Base-by-base conservation (phyloP, 176 grass and related monocot genomes). In the Raddia guianensis region DNA sequence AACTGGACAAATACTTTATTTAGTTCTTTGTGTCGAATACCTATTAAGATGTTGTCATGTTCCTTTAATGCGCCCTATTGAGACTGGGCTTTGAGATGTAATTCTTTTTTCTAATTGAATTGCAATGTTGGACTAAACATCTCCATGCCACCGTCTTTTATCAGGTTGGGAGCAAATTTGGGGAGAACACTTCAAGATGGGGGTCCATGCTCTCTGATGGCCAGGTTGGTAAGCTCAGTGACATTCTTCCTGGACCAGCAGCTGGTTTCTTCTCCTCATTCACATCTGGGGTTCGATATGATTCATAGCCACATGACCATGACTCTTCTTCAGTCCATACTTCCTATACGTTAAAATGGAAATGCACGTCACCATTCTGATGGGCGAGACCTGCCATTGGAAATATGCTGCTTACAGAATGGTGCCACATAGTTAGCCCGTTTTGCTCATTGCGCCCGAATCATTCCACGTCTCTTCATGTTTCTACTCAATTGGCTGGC, bases 141-240 rank as follows among this genome's bases (percentile, higher is more conserved):
- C 7, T 48, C 61, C 18, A 50, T 68, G 45, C 3, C 43, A 8
- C 73, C 73, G n/a, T 49, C 59, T 66, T 63, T 78, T 73, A 78
- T 40, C 76, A 99, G 97, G 91, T 99, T 47, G 97, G 97, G 34
- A 99, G 93, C 90, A 99, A 78, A 99, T 96, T 99, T 90, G 97
- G 97, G 72, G 97, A 99, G 82, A 96, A 92, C 74, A 96, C 93
- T 12, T 99, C 97, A 7, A 93, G 82, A 80, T 99, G 93, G 93
- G 97, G 97, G 33, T 99, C 97, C 48, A 96, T 99, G 93, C 93
- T 99, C 56, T 96, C 97, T 76, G 97, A 99, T 66, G 91, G 90
- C 4, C 96, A 99, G 72, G 95, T 94, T 8, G 93, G 90, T 47
- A 94, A 84, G 82, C 89, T 97, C 14, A 94, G 96, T n/a, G 93